Evolutionary conservation across 1,284 basidiomycete species (phyloP).

Genomic region (Waitea zeae): DNA sequence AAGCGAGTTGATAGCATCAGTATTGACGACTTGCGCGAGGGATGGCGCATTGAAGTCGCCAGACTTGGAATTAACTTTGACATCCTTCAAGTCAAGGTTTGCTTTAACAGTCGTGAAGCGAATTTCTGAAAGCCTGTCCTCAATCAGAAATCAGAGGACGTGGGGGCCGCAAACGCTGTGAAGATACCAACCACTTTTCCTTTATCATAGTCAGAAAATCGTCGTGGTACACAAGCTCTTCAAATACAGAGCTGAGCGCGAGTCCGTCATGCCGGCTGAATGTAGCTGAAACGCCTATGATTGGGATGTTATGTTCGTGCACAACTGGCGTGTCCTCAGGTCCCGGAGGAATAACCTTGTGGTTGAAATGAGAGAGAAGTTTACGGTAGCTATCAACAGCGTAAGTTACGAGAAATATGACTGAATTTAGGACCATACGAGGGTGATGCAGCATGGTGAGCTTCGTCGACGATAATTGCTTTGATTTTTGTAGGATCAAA

Average conservation of each 20-base stretch:
- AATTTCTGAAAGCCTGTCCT: conserved; percentile 73
- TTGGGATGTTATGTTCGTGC: conserved; percentile 59
- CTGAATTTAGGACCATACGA: conserved; percentile 45
- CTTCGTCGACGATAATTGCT: conserved; percentile 83
- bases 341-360: conserved; percentile 38
- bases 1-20: conserved; percentile 54
- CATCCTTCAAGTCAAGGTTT: conserved; percentile 48
- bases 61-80: conserved; percentile 43
- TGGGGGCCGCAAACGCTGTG: background rate
- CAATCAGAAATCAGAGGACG: too few species aligned
- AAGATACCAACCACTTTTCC: conserved; percentile 57
- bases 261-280: conserved; percentile 87
- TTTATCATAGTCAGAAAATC: conserved; percentile 89
- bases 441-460: conserved; percentile 86
- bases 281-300: conserved; percentile 92
- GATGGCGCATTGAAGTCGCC: conserved; percentile 72
- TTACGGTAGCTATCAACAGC: conserved; percentile 43
- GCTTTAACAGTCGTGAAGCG: conserved; percentile 72
- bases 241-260: conserved; percentile 77
- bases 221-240: conserved; percentile 88
- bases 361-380: conserved; percentile 63
- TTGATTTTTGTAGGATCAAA: conserved; percentile 63
- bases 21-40: conserved; percentile 70
- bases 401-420: too few species aligned
- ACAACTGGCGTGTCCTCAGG: conserved; percentile 17